Evolutionary conservation across 2,329 filamentous ascomycete species (phyloP).

Genomic region (Thielaviopsis punctulata): DNA sequence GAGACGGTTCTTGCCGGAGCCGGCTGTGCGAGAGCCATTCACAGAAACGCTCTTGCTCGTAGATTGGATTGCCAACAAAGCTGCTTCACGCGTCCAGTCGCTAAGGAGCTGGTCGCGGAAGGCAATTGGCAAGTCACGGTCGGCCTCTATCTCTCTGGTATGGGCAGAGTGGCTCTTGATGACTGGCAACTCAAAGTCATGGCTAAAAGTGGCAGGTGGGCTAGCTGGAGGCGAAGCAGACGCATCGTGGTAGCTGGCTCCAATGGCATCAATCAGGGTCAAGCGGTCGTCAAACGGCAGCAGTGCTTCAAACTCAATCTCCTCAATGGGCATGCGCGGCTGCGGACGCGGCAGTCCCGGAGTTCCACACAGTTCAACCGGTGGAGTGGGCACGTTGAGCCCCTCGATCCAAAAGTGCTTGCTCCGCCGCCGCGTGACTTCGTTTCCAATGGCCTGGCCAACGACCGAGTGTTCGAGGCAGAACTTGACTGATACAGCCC

Average conservation of each 20-base stretch:
- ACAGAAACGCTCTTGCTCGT: conserved; percentile 57
- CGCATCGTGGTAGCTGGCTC: conserved; percentile 48
- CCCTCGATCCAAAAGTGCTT: conserved; percentile 66
- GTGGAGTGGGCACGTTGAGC: conserved; percentile 51
- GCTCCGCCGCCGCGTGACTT: conserved; percentile 56
- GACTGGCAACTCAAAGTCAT: conserved; percentile 17
- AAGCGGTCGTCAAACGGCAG: conserved; percentile 59
- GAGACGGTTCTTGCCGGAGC: conserved; percentile 35
- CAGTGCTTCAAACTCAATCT: conserved; percentile 45
- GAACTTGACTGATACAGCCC: conserved; percentile 61
- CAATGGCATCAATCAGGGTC: conserved; percentile 57
- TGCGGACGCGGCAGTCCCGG: conserved; percentile 29
- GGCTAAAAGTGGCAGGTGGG: conserved; percentile 51
- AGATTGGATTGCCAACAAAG: conserved; percentile 50
- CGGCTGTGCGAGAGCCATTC: conserved; percentile 52
- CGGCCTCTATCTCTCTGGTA: conserved; percentile 19
- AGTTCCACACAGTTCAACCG: conserved; percentile 42
- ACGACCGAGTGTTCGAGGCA: conserved; percentile 53
- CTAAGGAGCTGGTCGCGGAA: conserved; percentile 61
- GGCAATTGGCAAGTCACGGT: conserved; percentile 43
- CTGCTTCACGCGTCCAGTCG: conserved; percentile 64
- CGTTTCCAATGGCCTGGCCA: conserved; percentile 54
- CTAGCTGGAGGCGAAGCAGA: conserved; percentile 49
- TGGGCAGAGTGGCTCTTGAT: conserved; percentile 1
- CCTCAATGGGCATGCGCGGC: conserved; percentile 30